A percentile compares a stretch with the other conserved stretches of the same genome.
Conservation (phyloP, 305 asterid species). For the Nicotiana rustica region DNA sequence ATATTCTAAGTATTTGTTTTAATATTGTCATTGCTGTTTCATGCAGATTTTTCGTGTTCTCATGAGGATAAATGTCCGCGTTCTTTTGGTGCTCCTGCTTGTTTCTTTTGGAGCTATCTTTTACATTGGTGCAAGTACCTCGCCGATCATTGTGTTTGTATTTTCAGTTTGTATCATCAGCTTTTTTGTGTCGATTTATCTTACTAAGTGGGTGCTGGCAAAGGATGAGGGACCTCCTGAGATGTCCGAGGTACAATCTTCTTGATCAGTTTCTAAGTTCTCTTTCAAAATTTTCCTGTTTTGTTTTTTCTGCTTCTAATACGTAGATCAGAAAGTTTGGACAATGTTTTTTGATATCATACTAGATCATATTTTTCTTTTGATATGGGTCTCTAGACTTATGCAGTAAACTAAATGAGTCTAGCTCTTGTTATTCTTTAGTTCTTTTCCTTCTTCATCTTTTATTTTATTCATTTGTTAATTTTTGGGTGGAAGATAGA, state of each 20-base stretch:
- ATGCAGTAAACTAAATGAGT: conserved; percentile 22
- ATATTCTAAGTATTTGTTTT: background rate
- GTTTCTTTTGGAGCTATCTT: conserved; percentile 77
- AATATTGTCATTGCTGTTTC: conserved; percentile 40
- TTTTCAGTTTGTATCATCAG: conserved; percentile 90
- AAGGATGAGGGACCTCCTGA: conserved; percentile 99
- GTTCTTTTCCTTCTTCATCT: background rate
- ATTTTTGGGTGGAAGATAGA: conserved; percentile 11
- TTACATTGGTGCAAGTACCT: conserved; percentile 92
- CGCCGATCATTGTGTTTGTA: conserved; percentile 90
- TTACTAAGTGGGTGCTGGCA: conserved; percentile 89
- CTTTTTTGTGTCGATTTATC: conserved; percentile 76
- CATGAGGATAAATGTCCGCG: conserved; percentile 82
- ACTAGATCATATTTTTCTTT: conserved; percentile 24
- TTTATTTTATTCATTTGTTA: conserved; percentile 17
- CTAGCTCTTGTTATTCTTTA: background rate
- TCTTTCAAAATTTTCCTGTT: conserved; percentile 26
- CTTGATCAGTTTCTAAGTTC: conserved; percentile 23
- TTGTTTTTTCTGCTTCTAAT: conserved; percentile 21
- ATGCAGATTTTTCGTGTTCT: conserved; percentile 86
- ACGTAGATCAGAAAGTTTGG: conserved; percentile 8
- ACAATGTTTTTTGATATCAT: background rate
- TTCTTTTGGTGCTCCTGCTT: conserved; percentile 76
- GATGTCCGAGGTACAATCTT: conserved; percentile 82
- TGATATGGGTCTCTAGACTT: conserved; percentile 28